A percentile compares a stretch with the other conserved stretches of the same genome.
Conservation (phyloP, 768 basidiomycete genomes). For the Ramaria rubella region DNA sequence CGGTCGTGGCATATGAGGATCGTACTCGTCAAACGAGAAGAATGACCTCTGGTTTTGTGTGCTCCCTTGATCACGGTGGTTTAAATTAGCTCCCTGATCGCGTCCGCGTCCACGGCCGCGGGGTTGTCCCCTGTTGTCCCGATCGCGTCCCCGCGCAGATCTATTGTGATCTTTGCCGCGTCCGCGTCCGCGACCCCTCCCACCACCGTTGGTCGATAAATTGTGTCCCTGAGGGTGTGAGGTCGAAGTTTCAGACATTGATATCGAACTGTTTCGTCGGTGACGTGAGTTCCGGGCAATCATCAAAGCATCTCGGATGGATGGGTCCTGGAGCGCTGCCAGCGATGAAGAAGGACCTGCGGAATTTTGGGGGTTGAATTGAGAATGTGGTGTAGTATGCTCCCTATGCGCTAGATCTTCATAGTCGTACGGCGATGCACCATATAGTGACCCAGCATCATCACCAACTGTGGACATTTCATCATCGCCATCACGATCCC, state of each 20-base stretch:
- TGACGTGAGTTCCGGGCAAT: conserved; percentile 1
- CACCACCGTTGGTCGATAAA: conserved; percentile 14
- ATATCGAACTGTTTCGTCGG: background rate
- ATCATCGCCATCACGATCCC: background rate
- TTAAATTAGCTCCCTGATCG: background rate
- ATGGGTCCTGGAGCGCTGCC: background rate
- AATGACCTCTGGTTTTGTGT: background rate
- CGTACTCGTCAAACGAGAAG: conserved; percentile 25
- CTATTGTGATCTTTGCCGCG: conserved; percentile 24
- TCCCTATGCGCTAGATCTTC: background rate
- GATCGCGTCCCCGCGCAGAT: conserved; percentile 24
- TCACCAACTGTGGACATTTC: background rate
- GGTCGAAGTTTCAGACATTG: background rate
- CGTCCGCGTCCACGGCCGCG: background rate
- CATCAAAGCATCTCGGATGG: background rate
- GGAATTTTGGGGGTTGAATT: background rate
- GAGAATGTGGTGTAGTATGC: background rate
- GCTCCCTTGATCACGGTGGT: background rate
- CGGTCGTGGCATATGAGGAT: conserved; percentile 24
- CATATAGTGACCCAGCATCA: conserved; percentile 8
- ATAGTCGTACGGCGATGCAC: conserved; percentile 8
- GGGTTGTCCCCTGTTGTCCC: conserved; percentile 17
- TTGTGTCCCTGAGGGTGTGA: background rate
- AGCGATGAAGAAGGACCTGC: background rate
- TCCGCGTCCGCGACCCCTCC: conserved; percentile 23